These are phyloP conservation scores for Prunella vulgaris DNA, from an alignment of 257 asterid genomes.

Conservation along the genomic window DNA sequence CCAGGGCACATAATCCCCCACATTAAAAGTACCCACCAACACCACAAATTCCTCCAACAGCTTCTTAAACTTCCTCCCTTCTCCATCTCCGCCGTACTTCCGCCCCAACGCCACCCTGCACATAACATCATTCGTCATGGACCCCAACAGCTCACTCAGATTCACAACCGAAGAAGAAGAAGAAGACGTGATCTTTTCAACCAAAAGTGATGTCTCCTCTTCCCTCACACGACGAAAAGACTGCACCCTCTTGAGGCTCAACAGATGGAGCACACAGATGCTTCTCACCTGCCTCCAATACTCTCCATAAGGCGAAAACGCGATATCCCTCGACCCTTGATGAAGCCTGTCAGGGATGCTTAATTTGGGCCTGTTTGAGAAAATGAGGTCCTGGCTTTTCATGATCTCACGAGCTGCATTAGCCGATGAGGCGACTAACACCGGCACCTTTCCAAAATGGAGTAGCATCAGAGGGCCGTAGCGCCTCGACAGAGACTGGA, in stretches of 20 bases:
- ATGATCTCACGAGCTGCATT: constrained; percentile 33
- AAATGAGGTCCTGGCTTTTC: constrained; percentile 37
- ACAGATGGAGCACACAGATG: constrained; percentile 40
- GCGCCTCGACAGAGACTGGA: constrained; percentile 27
- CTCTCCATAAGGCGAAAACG: constrained; percentile 39
- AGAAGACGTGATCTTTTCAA: constrained; percentile 28
- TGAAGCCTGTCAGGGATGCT: constrained; percentile 15
- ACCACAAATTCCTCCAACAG: neutral
- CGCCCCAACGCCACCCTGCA: constrained; percentile 41
- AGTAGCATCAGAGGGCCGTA: constrained; percentile 46
- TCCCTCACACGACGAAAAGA: constrained; percentile 32
- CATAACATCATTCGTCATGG: constrained; percentile 29
- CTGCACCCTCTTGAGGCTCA: constrained; percentile 40
- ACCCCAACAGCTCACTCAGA: constrained; percentile 24
- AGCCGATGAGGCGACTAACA: constrained; percentile 36
- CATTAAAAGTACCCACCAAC: constrained; percentile 17
- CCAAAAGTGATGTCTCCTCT: constrained; percentile 38
- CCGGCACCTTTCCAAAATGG: constrained; percentile 36
- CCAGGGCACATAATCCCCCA: constrained; percentile 41
- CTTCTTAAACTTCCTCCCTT: neutral
- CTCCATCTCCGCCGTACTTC: neutral
- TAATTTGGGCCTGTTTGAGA: constrained; percentile 35
- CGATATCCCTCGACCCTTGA: constrained; percentile 27
- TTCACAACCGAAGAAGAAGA: constrained; percentile 19
- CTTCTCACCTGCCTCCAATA: constrained; percentile 41